Conservation (phyloP, 2,329 filamentous ascomycete species). For the Leptosphaerulina australis region DNA sequence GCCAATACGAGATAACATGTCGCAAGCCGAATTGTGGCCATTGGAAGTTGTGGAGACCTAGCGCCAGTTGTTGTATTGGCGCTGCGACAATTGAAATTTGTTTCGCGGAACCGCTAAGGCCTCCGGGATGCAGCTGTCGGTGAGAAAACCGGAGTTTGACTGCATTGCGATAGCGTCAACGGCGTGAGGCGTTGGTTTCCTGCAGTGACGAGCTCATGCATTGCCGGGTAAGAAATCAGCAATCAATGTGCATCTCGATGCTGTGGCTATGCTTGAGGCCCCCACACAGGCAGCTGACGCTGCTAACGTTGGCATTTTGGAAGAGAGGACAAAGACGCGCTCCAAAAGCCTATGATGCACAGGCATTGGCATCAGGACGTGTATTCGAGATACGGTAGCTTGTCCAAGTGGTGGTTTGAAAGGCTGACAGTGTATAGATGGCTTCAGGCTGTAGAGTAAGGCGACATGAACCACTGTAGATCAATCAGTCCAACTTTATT, state of each 20-base stretch:
- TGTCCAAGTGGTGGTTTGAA: background rate
- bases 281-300: background rate
- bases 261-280: background rate
- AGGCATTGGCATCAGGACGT: background rate
- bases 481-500: background rate
- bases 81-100: constrained; percentile 20
- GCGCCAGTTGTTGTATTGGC: constrained; percentile 22
- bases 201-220: background rate
- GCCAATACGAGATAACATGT: constrained; percentile 34
- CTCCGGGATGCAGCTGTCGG: constrained; percentile 15
- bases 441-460: background rate
- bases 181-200: constrained; percentile 13
- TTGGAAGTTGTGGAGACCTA: constrained; percentile 24
- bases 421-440: background rate
- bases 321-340: background rate
- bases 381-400: constrained; percentile 9
- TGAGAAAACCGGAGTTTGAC: constrained; percentile 29
- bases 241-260: background rate
- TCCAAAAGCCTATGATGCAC: background rate
- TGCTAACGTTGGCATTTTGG: background rate
- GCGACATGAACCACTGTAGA: background rate
- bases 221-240: background rate
- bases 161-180: constrained; percentile 28
- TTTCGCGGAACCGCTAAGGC: constrained; percentile 17
- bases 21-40: constrained; percentile 23